Evolutionary conservation across 352 stramenopile species (phyloP), one percentile per base, ranked within the genome.

Genomic region (Discostella stelligera): DNA sequence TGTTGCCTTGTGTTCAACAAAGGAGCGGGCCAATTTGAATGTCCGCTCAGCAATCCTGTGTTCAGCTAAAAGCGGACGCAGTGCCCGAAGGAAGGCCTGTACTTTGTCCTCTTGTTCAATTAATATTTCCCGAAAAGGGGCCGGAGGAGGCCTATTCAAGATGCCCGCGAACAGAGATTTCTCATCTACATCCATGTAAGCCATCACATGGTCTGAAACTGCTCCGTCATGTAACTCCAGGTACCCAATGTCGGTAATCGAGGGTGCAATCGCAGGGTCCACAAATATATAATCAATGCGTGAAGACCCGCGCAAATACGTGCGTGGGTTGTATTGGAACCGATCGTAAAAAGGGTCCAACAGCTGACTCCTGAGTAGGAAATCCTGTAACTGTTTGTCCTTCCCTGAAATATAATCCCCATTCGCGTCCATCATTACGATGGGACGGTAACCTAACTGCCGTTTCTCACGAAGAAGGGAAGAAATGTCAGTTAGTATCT

Each of bases 371-470:
- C 61, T 46, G 27, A 21, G 1, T 0, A 77, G 66, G 27, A 79
- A 79, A 2, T 46, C 1, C 3, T 0, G 0, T 0, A 79, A 13
- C 13, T 63, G 11, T 18, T 16, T 39, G 13, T 79, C 71, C 27
- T 32, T 2, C 5, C 27, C 11, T 16, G 25, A 41, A 0, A 27
- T 18, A 11, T 48, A n/a, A 21, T 74, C 54, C 27, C 39, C 56
- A 27, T 73, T 79, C 18, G 71, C 71, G 58, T 79, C 71, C n/a
- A 79, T 50, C 63, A 79, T 30, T 14, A 70, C 25, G 1, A 32
- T 32, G 2, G 27, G 27, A 6, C 27, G 27, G 27, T 32, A 32
- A 6, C 27, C 27, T 5, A 32, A 32, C 5, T 2, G 2, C 27
- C 27, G 2, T 5, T 32, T 32, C 27, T 32, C 27, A 5, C 2